A percentile compares a stretch with the other conserved stretches of the same genome.
phyloP scores from a whole-genome alignment of 768 basidiomycete genomes.

The Russula vinacea region DNA sequence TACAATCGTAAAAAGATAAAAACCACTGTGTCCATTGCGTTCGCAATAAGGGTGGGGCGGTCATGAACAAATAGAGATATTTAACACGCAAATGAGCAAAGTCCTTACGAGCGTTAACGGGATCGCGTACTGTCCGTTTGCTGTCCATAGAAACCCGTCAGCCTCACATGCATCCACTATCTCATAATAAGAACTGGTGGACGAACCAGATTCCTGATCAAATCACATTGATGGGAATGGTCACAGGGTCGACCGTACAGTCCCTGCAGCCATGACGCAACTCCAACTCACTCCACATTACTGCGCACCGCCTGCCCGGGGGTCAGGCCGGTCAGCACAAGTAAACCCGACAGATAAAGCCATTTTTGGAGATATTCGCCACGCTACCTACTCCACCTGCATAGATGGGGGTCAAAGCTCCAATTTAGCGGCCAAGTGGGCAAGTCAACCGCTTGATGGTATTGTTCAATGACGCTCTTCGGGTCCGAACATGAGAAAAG shows the following conservation, averaged over 20 bases:
- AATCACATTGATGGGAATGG: conserved; percentile 52
- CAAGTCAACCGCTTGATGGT: conserved; percentile 58
- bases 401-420: conserved; percentile 77
- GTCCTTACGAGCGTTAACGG: neutral
- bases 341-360: too few relatives aligned
- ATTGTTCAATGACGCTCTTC: conserved; percentile 61
- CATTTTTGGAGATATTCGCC: too few relatives aligned
- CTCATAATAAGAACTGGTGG: neutral
- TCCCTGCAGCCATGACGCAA: too few relatives aligned
- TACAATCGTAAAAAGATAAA: neutral
- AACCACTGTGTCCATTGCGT: conserved; percentile 57
- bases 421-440: conserved; percentile 71
- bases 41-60: conserved; percentile 50
- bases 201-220: conserved; percentile 55
- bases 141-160: conserved; percentile 38
- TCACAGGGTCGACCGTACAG: conserved; percentile 64
- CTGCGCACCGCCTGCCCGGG: too few relatives aligned
- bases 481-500: conserved; percentile 58
- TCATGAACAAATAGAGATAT: conserved; percentile 69
- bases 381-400: conserved; percentile 60
- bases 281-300: too few relatives aligned
- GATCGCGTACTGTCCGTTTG: conserved; percentile 44
- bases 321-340: too few relatives aligned
- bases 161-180: neutral
- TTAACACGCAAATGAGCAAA: conserved; percentile 34